Evolutionary conservation across 495 filamentous ascomycete species (phyloP), one percentile per base, ranked within the genome.

Genomic region (Usnea hakonensis): DNA sequence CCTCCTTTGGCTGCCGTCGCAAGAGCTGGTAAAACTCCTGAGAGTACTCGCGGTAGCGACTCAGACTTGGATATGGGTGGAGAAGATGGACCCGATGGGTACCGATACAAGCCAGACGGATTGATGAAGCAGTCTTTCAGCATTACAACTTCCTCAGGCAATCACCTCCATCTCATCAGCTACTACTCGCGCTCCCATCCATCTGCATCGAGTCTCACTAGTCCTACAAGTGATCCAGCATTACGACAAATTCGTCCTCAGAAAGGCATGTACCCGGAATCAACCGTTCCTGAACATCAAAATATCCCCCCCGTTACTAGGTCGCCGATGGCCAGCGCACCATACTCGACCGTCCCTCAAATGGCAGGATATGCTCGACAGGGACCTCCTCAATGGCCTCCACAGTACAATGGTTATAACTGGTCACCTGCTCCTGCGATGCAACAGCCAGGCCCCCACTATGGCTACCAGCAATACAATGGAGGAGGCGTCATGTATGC

Each of bases 71-170:
- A 87, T 54, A 83, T 85, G 65, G 86, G 86, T 63, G 75, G 73
- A 0, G 90, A 93, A 36, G 90, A 90, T 48, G 94, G 92, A 40
- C 94, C 89, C 0, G 94, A 98, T 72, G 94, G 94, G 16, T 98
- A 97, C 72, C 83, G 93, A 58, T 98, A 98, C 75, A 98, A 98
- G 77, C 87, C 89, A 2, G 94, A 97, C 68, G 94, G 94, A 0
- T 77, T 98, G 40, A 96, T 96, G 91, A 98, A 98, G 79, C 94
- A 98, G 74, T 97, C 94, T 0, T 98, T 97, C 80, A 97, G 93
- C 77, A 97, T 98, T 71, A 96, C 93, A 5, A 97, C 93, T 3
- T 87, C 88, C 10, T 83, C 80, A 26, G 88, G 89, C 35, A 90
- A 97, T 64, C 95, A 97, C 68, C 83, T 98, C 7, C 94, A 98